Evolutionary conservation across 352 stramenopile genomes (phyloP).

Genomic region (Globisporangium apiculatum): DNA sequence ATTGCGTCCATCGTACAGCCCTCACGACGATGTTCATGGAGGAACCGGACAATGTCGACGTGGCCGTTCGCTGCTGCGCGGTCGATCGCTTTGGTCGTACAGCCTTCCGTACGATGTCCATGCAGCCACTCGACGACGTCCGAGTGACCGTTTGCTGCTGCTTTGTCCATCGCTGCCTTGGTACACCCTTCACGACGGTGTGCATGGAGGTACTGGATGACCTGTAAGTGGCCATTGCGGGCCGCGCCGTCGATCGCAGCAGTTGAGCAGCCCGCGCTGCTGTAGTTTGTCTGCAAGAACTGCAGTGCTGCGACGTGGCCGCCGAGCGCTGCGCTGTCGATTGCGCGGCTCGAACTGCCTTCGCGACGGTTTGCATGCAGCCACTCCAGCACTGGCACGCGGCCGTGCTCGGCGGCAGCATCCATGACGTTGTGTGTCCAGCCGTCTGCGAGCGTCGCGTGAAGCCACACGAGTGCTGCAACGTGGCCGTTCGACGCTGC

Average conservation of each 20-base stretch:
- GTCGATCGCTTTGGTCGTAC: constrained; percentile 1
- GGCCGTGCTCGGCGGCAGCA: constrained; percentile 1
- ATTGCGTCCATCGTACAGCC: not conserved
- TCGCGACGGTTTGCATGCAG: not conserved
- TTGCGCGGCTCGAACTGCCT: not conserved
- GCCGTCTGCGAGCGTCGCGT: not conserved
- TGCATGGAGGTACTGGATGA: constrained; percentile 4
- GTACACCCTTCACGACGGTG: not conserved
- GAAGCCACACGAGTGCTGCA: constrained; percentile 1
- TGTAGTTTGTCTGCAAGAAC: too few species aligned
- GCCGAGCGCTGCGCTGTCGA: not conserved
- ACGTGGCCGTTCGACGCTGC: constrained; percentile 1
- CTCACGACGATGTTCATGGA: not conserved
- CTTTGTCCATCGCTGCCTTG: not conserved
- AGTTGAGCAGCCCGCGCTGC: too few species aligned
- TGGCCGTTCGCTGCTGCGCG: not conserved
- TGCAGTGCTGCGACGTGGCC: too few species aligned
- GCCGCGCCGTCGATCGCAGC: too few species aligned
- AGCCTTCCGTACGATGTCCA: not conserved
- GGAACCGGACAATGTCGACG: not conserved
- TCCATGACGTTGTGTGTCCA: not conserved
- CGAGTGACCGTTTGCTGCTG: not conserved
- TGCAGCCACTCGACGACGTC: constrained; percentile 5
- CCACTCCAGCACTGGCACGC: not conserved
- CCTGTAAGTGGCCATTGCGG: not conserved